Base-by-base conservation (phyloP, 2,329 filamentous ascomycete species). In the Diaporthe citriasiana region DNA sequence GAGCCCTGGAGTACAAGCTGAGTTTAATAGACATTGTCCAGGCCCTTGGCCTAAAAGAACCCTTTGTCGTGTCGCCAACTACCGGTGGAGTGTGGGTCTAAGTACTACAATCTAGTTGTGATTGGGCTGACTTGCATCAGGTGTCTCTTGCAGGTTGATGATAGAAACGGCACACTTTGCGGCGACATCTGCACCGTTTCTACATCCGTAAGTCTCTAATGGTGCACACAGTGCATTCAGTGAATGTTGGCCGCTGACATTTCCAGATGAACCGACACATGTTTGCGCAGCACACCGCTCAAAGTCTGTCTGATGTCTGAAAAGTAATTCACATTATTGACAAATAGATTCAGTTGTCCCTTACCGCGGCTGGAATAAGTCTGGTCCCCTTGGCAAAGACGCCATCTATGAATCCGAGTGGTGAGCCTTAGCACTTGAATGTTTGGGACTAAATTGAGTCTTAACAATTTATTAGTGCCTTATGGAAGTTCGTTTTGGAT, bases 381-480 rank as follows among this genome's bases (percentile, higher is more conserved):
- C 8, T 3, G 53, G 53, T 9, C 53, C 53, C 10, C 53, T n/a
- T 56, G 19, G 5, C 25, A 1, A 1, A 12, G 9, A 56, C 15
- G 30, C 30, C 6, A 35, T 2, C 1, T 7, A n/a, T 35, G 5
- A n/a, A n/a, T 35, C 53, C 19, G 30, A 56, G 30, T 30, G 53
- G 53, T 19, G 13, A 22, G 53, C n/a, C 9, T 4, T 6, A 10
- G 1, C 19, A 4, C 12, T 6, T 1, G 10, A 7, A 0, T 12
- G 2, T 22, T 2, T 10, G 17, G 8, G 1, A 22, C 19, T 12
- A 4, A 10, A n/a, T 0, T 13, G 2, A 3, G 1, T 12, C 0
- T 10, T 56, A 35, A 56, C 30, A 35, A 12, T 0, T 22, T 1
- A 13, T n/a, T 35, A 56, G 53, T 35, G 53, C 17, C 33, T 56